phyloP scores from a whole-genome alignment of 495 filamentous ascomycete species.

The Penicillium cosmopolitanum region DNA sequence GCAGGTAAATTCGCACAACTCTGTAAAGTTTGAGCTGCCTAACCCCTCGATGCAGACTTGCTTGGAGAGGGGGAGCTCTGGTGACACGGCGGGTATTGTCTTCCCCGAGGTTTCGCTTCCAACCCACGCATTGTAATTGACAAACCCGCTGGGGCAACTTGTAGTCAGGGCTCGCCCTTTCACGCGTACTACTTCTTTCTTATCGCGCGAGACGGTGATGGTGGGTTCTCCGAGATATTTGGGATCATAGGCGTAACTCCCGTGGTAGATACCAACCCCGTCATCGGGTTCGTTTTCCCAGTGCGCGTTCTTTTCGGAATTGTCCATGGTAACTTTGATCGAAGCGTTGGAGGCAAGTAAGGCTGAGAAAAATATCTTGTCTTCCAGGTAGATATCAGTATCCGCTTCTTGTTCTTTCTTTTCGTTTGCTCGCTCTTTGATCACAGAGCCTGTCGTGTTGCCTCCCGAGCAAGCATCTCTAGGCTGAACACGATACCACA shows the following conservation, averaged over 20 bases:
- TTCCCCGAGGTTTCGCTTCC: constrained; percentile 31
- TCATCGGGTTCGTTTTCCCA: constrained; percentile 34
- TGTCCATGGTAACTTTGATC: constrained; percentile 57
- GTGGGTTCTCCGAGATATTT: constrained; percentile 54
- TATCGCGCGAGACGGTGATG: constrained; percentile 51
- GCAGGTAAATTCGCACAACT: constrained; percentile 23
- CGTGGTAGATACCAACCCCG: constrained; percentile 53
- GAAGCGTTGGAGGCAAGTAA: constrained; percentile 33
- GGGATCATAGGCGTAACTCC: constrained; percentile 48
- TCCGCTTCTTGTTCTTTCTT: background rate
- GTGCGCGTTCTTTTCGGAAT: constrained; percentile 29
- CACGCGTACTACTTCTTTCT: constrained; percentile 25
- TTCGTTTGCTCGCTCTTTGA: constrained; percentile 14
- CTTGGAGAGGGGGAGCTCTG: constrained; percentile 10
- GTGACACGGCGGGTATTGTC: constrained; percentile 6
- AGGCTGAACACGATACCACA: constrained; percentile 65
- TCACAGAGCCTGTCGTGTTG: constrained; percentile 42
- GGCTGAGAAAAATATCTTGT: constrained; percentile 45
- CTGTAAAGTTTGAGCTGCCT: constrained; percentile 16
- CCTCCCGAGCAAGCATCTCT: constrained; percentile 36
- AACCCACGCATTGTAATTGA: constrained; percentile 58
- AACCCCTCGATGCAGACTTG: constrained; percentile 21
- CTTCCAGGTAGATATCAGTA: constrained; percentile 27
- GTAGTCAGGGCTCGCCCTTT: constrained; percentile 53
- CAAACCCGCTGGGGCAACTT: constrained; percentile 49